Base-by-base conservation (phyloP, 164 flowering plant genomes). In the Echeveria elegans region DNA sequence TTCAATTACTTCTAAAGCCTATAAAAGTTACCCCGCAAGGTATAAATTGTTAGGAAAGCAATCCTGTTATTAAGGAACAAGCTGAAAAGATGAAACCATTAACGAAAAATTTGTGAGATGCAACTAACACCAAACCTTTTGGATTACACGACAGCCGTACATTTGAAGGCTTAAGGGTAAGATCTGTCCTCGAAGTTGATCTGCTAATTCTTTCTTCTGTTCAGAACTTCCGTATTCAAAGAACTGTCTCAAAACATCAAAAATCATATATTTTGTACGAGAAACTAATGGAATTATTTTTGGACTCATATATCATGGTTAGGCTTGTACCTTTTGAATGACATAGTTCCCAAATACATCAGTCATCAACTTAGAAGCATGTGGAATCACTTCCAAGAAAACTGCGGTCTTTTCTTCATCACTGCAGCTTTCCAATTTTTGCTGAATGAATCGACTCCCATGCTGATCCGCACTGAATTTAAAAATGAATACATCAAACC, bases 291-390 rank as follows among this genome's bases (percentile, higher is more conserved):
- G 4, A 24, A 30, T 11, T 11, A 12, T 12, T 19, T n/a, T 15
- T 26, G 38, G 45, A 68, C 26, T 68, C 45, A 45, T 29, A 29
- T 48, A 29, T 30, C 28, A 18, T 68, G 5, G 67, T 52, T 48
- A 15, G 66, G 59, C 18, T 10, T 50, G 50, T 61, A 86, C 97
- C 96, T 92, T 92, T 67, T 92, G 97, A 78, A 92, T 84, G 37
- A 92, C 94, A 80, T 92, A 92, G 71, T 92, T 92, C 7, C 97
- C 97, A 75, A 92, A 92, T 26, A 92, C 97, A 77, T 92, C 97
- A 29, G 84, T 84, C 88, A 89, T 89, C 63, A 92, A 68, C 64
- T 71, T 82, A 40, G 86, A 67, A 71, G 88, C 87, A 75, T 86
- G 92, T 16, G 94, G 92, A 48, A 92, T 79, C 74, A 92, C 86